Conservation (phyloP, 345 rosid species). For the Corchorus olitorius region DNA sequence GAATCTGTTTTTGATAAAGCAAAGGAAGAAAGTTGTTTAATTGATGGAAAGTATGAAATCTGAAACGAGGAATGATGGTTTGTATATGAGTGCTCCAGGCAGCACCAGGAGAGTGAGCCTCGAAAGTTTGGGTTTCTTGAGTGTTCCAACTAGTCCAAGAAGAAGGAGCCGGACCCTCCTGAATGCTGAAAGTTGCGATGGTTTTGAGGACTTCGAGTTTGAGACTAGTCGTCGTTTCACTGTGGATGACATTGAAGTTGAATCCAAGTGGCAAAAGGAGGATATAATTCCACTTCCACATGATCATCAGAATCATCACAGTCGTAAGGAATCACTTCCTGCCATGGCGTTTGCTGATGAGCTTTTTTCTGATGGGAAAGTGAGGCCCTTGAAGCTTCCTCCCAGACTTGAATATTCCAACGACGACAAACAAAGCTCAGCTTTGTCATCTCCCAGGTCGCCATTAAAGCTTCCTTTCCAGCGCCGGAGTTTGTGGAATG, state of each 20-base stretch:
- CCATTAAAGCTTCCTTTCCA: slow-evolving; percentile 32
- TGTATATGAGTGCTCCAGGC: slow-evolving; percentile 30
- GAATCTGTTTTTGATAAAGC: background rate
- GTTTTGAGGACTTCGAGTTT: slow-evolving; percentile 39
- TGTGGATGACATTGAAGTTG: background rate
- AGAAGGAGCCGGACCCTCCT: background rate
- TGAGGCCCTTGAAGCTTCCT: slow-evolving; percentile 51
- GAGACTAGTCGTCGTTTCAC: slow-evolving; percentile 31
- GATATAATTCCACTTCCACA: background rate
- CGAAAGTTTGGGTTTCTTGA: slow-evolving; percentile 26
- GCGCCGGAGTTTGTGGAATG: slow-evolving; percentile 46
- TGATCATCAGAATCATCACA: background rate
- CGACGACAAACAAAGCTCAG: slow-evolving; percentile 1
- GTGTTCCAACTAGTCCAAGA: slow-evolving; percentile 32
- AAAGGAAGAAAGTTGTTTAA: background rate
- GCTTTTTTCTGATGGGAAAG: slow-evolving; percentile 47
- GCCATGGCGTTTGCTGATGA: slow-evolving; percentile 65
- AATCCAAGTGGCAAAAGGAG: too few relatives aligned
- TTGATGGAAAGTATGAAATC: background rate
- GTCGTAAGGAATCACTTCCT: slow-evolving; percentile 30
- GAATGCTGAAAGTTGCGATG: slow-evolving; percentile 21
- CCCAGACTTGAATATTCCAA: slow-evolving; percentile 29
- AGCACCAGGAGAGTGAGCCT: slow-evolving; percentile 31
- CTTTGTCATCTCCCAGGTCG: slow-evolving; percentile 21
- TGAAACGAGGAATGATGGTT: slow-evolving; percentile 7